These are phyloP conservation scores for Trichophaea hybrida DNA, from an alignment of 2,329 filamentous ascomycete genomes.

Conservation along the genomic window DNA sequence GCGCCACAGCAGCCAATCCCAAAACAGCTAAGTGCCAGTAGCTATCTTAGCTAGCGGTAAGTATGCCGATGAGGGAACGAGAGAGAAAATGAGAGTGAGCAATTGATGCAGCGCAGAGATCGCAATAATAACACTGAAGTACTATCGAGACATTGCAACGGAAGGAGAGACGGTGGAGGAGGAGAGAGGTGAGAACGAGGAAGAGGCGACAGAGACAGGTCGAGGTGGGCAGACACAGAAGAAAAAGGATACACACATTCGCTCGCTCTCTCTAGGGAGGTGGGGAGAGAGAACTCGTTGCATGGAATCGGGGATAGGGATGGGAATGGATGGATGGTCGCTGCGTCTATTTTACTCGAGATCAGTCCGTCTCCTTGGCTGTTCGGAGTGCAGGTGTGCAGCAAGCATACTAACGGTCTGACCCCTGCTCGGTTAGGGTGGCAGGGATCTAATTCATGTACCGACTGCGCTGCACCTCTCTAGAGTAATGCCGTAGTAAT, in stretches of 20 bases:
- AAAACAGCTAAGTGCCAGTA: too few relatives aligned
- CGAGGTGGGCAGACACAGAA: neutral
- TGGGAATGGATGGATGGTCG: neutral
- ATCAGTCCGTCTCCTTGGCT: neutral
- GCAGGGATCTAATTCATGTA: neutral
- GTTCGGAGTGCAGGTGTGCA: neutral
- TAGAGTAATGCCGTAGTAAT: too few relatives aligned
- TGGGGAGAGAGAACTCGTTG: too few relatives aligned
- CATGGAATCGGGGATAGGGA: neutral
- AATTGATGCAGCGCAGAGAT: neutral
- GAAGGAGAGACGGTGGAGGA: neutral
- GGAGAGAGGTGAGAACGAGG: neutral
- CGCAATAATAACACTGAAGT: too few relatives aligned
- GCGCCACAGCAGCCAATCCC: neutral
- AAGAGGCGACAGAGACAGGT: neutral
- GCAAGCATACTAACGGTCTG: neutral
- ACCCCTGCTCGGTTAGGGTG: slow-evolving; percentile 1
- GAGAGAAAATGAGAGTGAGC: neutral
- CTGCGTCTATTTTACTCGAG: neutral
- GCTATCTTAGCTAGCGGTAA: neutral
- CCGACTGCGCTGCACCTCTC: neutral
- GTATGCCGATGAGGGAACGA: neutral
- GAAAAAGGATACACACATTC: neutral
- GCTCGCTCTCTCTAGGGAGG: too few relatives aligned
- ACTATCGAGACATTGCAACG: too few relatives aligned